Evolutionary conservation across 441 rosid species (phyloP).

Genomic region (Viola pubescens): DNA sequence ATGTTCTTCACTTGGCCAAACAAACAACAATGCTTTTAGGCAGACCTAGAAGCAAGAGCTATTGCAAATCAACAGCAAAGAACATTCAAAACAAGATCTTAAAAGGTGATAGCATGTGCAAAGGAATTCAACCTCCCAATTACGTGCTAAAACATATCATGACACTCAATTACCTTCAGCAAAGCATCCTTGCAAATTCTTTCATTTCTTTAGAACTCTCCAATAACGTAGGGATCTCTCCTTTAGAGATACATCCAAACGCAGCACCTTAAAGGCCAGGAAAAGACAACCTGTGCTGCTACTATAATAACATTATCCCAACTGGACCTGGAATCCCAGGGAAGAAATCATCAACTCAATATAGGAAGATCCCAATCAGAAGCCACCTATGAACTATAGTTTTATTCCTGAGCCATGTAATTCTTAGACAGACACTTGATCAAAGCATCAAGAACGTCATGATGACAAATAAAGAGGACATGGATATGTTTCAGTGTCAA

Average conservation of each 20-base stretch:
- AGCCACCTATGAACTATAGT: constrained; percentile 1
- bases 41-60: neutral
- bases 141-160: neutral
- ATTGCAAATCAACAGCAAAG: neutral
- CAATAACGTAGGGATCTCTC: neutral
- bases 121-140: neutral
- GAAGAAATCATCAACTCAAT: constrained; percentile 6
- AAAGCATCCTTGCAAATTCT: neutral
- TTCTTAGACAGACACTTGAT: neutral
- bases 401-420: neutral
- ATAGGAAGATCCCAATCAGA: neutral
- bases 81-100: neutral
- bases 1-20: neutral
- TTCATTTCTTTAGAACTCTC: neutral
- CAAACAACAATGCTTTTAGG: neutral
- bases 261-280: neutral
- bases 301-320: neutral
- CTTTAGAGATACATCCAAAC: neutral
- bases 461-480: neutral
- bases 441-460: neutral
- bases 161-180: neutral
- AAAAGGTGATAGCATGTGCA: neutral
- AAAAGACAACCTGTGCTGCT: neutral
- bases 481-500: neutral
- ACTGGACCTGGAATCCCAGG: constrained; percentile 1